Evolutionary conservation across 352 stramenopile species (phyloP), one percentile per base, ranked within the genome.

Genomic region (Phytophthora litchii): DNA sequence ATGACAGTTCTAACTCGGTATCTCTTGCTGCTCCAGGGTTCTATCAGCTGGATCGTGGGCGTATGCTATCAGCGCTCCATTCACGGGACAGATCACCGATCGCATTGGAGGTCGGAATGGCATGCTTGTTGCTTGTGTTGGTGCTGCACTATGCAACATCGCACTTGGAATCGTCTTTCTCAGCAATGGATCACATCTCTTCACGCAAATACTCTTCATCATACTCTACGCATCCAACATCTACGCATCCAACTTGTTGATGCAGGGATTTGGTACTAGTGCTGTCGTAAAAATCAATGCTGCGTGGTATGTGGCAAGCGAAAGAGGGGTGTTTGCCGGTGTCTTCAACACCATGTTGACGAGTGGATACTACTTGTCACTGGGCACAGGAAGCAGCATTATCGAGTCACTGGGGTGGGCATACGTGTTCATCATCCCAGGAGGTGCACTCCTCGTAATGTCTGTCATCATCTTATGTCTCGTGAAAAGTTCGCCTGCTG

Each of bases 221-320:
- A 42, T 80, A 40, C 64, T 92, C 17, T 92, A 89, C 58, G 80
- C 83, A 0, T 32, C 62, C n/a, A n/a, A n/a, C n/a, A n/a, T 92
- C 17, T 92, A 89, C 58, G 80, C 83, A 0, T 32, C 62, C 6
- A 92, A 92, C 47, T 72, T 88, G 19, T 72, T 89, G 19, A 72
- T 92, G 36, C 83, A 92, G 49, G 78, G 80, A 25, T 92, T 90
- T 38, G 83, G 83, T n/a, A 89, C 80, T 13, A 92, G 83, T 50
- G 83, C 78, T 25, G 83, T 89, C n/a, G 80, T 92, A n/a, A 92
- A 92, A 69, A 92, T 92, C 64, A 90, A 92, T 42, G 83, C 78
- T 0, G 81, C 78, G 46, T 90, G 83, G 83, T 92, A 90, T 60
- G 25, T 64, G 14, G 65, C 76, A 3, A 88, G 54, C 46, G 83